A percentile compares a stretch with the other conserved stretches of the same genome.
Conservation (phyloP, 2,329 filamentous ascomycete species). For the Microsporum canis region DNA sequence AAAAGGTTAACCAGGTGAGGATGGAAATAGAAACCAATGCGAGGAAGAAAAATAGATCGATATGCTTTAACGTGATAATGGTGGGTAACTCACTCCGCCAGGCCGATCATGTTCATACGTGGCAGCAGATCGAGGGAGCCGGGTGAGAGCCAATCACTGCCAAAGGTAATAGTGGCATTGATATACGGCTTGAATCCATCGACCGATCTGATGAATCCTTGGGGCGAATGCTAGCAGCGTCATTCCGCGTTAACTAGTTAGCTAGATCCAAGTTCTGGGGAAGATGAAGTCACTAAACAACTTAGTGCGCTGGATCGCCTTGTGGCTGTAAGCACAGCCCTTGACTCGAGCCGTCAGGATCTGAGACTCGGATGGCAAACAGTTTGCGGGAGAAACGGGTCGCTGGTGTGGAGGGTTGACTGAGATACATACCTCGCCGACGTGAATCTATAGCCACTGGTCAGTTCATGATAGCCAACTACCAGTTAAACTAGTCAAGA, state of each 20-base stretch:
- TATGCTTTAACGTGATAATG: background rate
- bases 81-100: background rate
- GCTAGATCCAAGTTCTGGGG: background rate
- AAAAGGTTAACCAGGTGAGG: background rate
- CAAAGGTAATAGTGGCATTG: constrained; percentile 3
- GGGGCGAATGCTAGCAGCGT: background rate
- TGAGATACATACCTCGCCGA: background rate
- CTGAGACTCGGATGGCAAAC: background rate
- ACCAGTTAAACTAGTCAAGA: background rate
- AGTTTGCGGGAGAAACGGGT: background rate
- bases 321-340: background rate
- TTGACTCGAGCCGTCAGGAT: background rate
- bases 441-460: background rate
- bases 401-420: background rate
- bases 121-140: background rate
- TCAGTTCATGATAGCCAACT: background rate
- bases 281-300: background rate
- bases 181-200: constrained; percentile 6
- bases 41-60: background rate
- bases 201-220: constrained; percentile 4
- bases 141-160: constrained; percentile 3
- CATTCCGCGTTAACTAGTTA: constrained; percentile 1
- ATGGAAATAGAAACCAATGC: background rate
- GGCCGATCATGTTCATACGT: constrained; percentile 4
- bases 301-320: background rate